Conservation (phyloP, 2,329 filamentous ascomycete genomes). For the Neonectria ditissima region DNA sequence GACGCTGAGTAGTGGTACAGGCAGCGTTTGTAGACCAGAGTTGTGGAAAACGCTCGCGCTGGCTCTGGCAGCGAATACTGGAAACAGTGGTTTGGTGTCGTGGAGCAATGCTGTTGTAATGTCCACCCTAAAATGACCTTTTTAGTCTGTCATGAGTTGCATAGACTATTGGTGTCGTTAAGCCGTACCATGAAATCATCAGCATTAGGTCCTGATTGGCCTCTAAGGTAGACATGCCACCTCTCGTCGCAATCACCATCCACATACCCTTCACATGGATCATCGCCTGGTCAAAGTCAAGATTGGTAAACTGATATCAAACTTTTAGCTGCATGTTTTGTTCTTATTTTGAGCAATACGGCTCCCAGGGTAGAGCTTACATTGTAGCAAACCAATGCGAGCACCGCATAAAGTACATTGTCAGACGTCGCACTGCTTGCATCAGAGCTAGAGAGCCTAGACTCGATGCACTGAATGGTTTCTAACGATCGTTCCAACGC, state of each 20-base stretch:
- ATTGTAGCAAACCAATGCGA: conserved; percentile 23
- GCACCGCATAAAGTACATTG: conserved; percentile 16
- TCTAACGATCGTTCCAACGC: conserved; percentile 20
- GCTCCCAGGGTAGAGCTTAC: background rate
- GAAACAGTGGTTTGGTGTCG: conserved; percentile 20
- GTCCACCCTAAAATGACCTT: conserved; percentile 21
- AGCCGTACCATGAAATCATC: conserved; percentile 22
- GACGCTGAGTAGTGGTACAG: conserved; percentile 5
- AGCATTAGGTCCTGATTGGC: conserved; percentile 9
- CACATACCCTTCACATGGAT: conserved; percentile 19
- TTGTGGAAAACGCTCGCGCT: conserved; percentile 1
- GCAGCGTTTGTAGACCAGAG: conserved; percentile 8
- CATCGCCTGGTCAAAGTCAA: conserved; percentile 22
- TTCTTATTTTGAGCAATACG: background rate
- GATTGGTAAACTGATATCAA: conserved; percentile 11
- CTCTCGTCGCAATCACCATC: conserved; percentile 14
- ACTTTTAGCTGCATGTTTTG: background rate
- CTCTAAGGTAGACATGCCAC: conserved; percentile 20
- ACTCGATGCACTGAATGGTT: conserved; percentile 22
- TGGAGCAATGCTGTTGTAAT: conserved; percentile 24
- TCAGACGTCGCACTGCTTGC: conserved; percentile 12
- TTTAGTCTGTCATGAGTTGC: too few relatives aligned
- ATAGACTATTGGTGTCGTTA: background rate
- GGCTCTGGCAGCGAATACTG: background rate
- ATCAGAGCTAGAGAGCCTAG: conserved; percentile 10